phyloP scores from a whole-genome alignment of 1,284 basidiomycete genomes.

The Puccinia triticina region DNA sequence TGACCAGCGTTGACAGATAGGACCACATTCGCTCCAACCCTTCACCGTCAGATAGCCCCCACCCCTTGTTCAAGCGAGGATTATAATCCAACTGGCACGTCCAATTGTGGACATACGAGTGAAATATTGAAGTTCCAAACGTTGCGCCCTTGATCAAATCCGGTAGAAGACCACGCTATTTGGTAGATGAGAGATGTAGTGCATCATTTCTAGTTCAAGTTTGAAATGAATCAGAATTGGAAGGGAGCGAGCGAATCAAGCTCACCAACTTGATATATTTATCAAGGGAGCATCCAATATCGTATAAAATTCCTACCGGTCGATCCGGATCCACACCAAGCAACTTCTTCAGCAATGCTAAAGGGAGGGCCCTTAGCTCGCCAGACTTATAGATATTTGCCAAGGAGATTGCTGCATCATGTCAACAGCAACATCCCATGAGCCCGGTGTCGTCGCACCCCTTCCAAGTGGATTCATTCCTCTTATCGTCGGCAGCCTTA shows the following conservation, averaged over 20 bases:
- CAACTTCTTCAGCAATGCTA: background rate
- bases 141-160: background rate
- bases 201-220: no score
- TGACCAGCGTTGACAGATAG: background rate
- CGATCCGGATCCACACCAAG: background rate
- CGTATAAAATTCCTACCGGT: background rate
- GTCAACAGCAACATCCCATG: constrained; percentile 24
- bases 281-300: no score
- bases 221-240: no score
- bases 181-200: background rate
- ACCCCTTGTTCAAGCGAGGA: background rate
- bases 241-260: no score
- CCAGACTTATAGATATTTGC: no score
- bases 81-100: background rate
- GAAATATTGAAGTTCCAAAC: constrained; percentile 1
- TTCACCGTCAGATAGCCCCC: constrained; percentile 7
- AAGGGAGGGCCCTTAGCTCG: no score
- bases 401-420: no score
- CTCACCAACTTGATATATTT: constrained; percentile 17
- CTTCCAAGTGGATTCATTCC: constrained; percentile 15
- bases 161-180: background rate
- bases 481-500: constrained; percentile 13
- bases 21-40: background rate
- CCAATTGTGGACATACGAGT: constrained; percentile 13
- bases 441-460: constrained; percentile 15